Conservation (phyloP, 768 basidiomycete genomes). For the Pulveroboletus sp. region DNA sequence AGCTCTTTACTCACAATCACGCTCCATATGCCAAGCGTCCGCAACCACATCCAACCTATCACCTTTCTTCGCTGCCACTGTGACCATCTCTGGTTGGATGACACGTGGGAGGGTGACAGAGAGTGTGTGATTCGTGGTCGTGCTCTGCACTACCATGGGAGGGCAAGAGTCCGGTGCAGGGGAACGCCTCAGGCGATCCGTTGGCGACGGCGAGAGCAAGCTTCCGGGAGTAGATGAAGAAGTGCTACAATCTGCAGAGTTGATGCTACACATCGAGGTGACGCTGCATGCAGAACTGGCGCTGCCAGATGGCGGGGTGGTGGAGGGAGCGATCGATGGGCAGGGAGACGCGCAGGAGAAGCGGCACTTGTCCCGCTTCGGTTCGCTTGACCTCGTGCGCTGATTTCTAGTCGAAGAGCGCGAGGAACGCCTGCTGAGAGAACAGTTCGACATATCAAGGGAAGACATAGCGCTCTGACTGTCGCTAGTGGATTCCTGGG, state of each 20-base stretch:
- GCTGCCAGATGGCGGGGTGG: slow-evolving; percentile 21
- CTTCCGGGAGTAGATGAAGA: slow-evolving; percentile 14
- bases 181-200: slow-evolving; percentile 28
- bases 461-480: slow-evolving; percentile 19
- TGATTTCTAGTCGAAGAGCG: slow-evolving; percentile 27
- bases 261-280: slow-evolving; percentile 18
- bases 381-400: slow-evolving; percentile 21
- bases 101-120: slow-evolving; percentile 44
- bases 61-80: slow-evolving; percentile 55
- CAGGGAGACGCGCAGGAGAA: slow-evolving; percentile 28
- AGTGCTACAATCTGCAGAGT: slow-evolving; percentile 11
- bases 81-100: slow-evolving; percentile 59
- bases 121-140: slow-evolving; percentile 39
- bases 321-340: slow-evolving; percentile 23
- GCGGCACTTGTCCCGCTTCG: slow-evolving; percentile 28
- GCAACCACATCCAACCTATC: slow-evolving; percentile 54
- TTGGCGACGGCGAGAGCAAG: slow-evolving; percentile 25
- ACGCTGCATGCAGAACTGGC: slow-evolving; percentile 25
- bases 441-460: slow-evolving; percentile 21
- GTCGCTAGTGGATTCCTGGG: slow-evolving; percentile 18
- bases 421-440: slow-evolving; percentile 28
- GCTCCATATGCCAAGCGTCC: slow-evolving; percentile 59
- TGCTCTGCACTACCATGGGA: slow-evolving; percentile 42
- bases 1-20: slow-evolving; percentile 44
- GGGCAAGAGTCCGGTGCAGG: slow-evolving; percentile 36